Evolutionary conservation across 495 filamentous ascomycete genomes (phyloP), one percentile per base, ranked within the genome.

Genomic region (Cercophora scortea): DNA sequence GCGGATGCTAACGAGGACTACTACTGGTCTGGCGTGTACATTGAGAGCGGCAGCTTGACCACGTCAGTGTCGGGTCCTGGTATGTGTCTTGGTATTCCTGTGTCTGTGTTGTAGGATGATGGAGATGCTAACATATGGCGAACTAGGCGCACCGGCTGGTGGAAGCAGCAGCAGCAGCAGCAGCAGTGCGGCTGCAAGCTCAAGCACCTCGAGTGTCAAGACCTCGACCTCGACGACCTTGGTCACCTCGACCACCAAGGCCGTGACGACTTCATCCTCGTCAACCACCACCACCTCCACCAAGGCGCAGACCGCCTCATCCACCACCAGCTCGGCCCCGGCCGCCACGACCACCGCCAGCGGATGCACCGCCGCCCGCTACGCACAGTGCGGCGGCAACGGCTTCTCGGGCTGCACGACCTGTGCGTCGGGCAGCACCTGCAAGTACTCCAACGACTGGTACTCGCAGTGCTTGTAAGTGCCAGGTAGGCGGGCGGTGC

Each of bases 21-120:
- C 74, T 88, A 78, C 64, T 89, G 81, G 70, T 84, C 80, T 13
- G 87, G 87, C 19, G 80, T 88, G 9, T 89, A 86, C 55, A 75
- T 89, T 48, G 86, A 90, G 74, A 78, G 71, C 49, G 84, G 79
- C 2, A 61, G 69, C 2, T 62, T 89, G 45, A 88, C 80, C 0
- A 84, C 82, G 6, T 57, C 67, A 5, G 65, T 68, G 3, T 44
- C 59, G 35, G 65, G 63, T 36, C 61, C 65, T 34, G 63, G 65
- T 63, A 43, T 4, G 61, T 53, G 4, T 10, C 1, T 33, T 34
- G n/a, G 6, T 33, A 36, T 17, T 32, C 6, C 42, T 15, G 4
- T 44, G 25, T 43, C 9, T 9, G 13, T 17, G 4, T 44, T 34
- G 45, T 3, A 16, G 12, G 13, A 39, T 39, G 13, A 39, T 39